Evolutionary conservation across 2,329 filamentous ascomycete species (phyloP).

Genomic region (Ophiosphaerella korrae): DNA sequence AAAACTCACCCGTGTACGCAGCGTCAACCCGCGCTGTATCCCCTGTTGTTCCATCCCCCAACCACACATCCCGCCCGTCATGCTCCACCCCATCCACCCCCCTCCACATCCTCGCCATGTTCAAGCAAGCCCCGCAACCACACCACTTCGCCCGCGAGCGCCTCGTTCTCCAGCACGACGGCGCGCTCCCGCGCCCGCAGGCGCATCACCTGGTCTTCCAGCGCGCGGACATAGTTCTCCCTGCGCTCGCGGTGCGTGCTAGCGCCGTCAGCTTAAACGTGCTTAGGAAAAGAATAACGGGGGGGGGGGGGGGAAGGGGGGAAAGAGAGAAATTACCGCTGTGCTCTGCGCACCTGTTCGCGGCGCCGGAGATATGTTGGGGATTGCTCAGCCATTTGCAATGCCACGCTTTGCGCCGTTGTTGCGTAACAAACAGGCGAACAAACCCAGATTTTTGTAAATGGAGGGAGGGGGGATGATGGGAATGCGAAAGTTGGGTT

Average conservation of each 20-base stretch:
- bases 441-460: too few relatives aligned
- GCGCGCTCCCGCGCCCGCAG: conserved; percentile 27
- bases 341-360: conserved; percentile 45
- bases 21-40: too few relatives aligned
- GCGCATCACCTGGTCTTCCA: conserved; percentile 30
- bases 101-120: neutral
- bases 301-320: neutral
- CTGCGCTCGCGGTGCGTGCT: conserved; percentile 36
- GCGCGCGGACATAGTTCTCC: conserved; percentile 28
- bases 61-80: neutral
- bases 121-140: neutral
- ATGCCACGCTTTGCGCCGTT: too few relatives aligned
- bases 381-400: too few relatives aligned
- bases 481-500: too few relatives aligned
- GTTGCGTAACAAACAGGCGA: too few relatives aligned
- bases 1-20: too few relatives aligned
- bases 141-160: neutral
- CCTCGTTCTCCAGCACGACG: conserved; percentile 1
- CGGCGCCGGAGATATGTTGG: conserved; percentile 30
- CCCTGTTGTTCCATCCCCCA: too few relatives aligned
- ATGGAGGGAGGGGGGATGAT: too few relatives aligned
- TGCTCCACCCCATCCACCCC: neutral
- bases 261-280: conserved; percentile 1
- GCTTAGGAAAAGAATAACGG: neutral
- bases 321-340: conserved; percentile 24